Evolutionary conservation across 345 rosid genomes (phyloP), one percentile per base, ranked within the genome.

Genomic region (Gossypium australe): DNA sequence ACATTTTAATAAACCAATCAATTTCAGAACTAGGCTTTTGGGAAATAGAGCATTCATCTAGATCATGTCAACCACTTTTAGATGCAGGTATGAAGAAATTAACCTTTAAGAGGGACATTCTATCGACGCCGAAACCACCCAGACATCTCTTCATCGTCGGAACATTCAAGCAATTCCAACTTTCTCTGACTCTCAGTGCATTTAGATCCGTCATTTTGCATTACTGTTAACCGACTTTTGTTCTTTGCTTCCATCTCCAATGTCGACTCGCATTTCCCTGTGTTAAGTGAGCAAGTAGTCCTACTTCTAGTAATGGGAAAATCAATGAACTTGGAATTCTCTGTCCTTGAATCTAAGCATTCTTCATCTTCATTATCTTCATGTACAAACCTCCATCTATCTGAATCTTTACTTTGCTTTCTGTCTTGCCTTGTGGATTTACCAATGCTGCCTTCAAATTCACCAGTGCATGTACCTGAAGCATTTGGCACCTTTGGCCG

Each of bases 231-330:
- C 64, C 27, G 57, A 20, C 68, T 66, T 77, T 27, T 67, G 27
- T 56, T 74, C 77, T 67, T 69, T 74, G 74, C 76, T 61, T 34
- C 59, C 94, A 87, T 89, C 84, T 85, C 82, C 73, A 76, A 52
- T 86, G 80, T 90, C 91, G 89, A 88, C 66, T 51, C 76, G 67
- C 89, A 89, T 71, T 84, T 82, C 60, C 71, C 77, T 65, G 20
- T 51, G 76, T 82, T 78, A 38, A 29, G 80, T 29, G 94, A 87
- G 78, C 85, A 71, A 13, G 62, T 80, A 48, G 92, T 84, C 78
- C 81, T 84, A 64, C 93, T 93, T 78, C 96, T 89, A 43, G 63
- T 78, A 43, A 86, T 79, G 9, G 93, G 97, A 70, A 90, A 94
- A 57, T 88, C 82, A 78, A 83, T 55, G 24, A 80, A 78, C 2